Evolutionary conservation across 208 protist species (phyloP).

Genomic region (Wallacemonas sp.): DNA sequence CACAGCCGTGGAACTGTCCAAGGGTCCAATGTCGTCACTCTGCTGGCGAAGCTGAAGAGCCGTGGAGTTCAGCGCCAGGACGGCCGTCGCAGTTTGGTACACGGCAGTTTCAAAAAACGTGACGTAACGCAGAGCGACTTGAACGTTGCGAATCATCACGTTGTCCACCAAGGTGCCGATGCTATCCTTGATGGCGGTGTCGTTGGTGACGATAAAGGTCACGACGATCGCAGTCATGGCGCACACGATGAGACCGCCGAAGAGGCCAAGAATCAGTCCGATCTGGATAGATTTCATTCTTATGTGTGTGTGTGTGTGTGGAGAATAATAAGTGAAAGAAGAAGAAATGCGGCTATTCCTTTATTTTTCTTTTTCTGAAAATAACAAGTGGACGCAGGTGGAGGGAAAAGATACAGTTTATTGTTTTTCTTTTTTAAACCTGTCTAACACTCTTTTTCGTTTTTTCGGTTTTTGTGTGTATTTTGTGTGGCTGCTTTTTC

Average conservation of each 20-base stretch:
- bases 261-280: slow-evolving; percentile 16
- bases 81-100: not conserved
- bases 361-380: too few species aligned
- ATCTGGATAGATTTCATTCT: not conserved
- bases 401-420: slow-evolving; percentile 5
- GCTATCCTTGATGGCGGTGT: slow-evolving; percentile 10
- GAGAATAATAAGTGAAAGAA: too few species aligned
- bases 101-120: slow-evolving; percentile 1
- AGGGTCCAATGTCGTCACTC: not conserved
- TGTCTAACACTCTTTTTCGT: too few species aligned
- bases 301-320: not conserved
- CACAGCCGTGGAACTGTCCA: not conserved
- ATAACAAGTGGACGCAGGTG: not conserved
- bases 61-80: slow-evolving; percentile 4
- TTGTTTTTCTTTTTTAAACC: too few species aligned
- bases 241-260: slow-evolving; percentile 25
- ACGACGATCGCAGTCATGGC: slow-evolving; percentile 21
- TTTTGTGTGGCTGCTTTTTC: too few species aligned
- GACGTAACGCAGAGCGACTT: not conserved
- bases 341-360: slow-evolving; percentile 13
- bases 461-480: too few species aligned
- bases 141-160: slow-evolving; percentile 21
- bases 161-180: slow-evolving; percentile 15
- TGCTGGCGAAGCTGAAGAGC: not conserved
- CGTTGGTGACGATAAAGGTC: slow-evolving; percentile 26